These are phyloP conservation scores for Penicillium sp. DNA, from an alignment of 2,329 filamentous ascomycete genomes.

Conservation along the genomic window DNA sequence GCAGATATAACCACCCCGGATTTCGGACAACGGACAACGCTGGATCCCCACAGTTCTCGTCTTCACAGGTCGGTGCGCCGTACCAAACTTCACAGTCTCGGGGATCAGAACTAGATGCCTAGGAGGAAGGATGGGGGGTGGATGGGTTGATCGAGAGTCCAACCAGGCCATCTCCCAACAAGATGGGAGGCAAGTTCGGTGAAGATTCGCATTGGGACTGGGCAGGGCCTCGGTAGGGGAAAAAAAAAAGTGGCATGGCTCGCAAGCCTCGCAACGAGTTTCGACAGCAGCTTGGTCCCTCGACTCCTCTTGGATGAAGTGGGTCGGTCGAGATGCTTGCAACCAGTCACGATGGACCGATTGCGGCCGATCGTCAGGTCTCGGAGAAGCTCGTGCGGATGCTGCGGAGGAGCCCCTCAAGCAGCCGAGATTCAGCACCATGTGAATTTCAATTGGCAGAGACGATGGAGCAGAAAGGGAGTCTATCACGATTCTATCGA, in stretches of 20 bases:
- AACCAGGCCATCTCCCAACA: not conserved
- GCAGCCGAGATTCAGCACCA: constrained; percentile 20
- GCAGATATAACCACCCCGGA: constrained; percentile 3
- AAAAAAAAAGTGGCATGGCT: not conserved
- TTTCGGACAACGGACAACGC: not conserved
- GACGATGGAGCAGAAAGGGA: not conserved
- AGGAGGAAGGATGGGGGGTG: not conserved
- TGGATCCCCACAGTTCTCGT: not conserved
- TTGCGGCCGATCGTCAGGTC: not conserved
- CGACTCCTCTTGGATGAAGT: not conserved
- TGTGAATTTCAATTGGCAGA: constrained; percentile 14
- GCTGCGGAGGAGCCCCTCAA: not conserved
- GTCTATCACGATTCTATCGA: not conserved
- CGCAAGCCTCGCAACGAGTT: not conserved
- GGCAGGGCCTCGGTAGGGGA: not conserved
- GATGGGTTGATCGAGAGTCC: not conserved
- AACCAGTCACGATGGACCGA: not conserved
- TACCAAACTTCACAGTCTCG: not conserved
- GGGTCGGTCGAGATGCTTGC: not conserved
- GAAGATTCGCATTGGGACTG: not conserved
- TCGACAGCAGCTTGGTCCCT: not conserved
- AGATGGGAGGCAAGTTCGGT: not conserved
- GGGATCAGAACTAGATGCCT: not conserved
- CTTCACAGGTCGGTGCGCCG: not conserved
- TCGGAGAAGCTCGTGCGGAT: constrained; percentile 3